Conservation (phyloP, 345 rosid species). For the Populus nigra region DNA sequence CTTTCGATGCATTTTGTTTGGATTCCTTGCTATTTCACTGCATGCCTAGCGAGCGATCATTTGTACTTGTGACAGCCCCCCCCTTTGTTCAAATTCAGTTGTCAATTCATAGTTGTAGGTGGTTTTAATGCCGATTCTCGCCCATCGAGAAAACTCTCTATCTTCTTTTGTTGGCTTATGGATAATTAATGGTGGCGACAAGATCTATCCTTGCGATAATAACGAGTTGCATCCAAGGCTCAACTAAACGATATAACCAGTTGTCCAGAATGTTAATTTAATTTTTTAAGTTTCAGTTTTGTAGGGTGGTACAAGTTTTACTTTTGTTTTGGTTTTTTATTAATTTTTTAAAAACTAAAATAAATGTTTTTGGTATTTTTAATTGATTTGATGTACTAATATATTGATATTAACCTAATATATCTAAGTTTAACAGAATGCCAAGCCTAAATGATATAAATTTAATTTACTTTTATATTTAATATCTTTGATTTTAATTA, state of each 20-base stretch:
- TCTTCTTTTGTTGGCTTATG: background rate
- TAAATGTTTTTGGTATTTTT: no score
- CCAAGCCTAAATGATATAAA: no score
- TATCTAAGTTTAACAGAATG: fast-evolving
- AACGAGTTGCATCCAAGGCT: no score
- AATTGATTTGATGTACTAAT: no score
- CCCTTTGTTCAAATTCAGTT: background rate
- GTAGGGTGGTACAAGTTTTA: no score
- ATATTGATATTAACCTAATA: no score
- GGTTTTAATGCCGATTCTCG: background rate
- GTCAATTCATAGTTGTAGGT: constrained; percentile 3
- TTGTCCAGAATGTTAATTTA: no score
- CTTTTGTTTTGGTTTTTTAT: no score
- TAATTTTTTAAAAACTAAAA: no score
- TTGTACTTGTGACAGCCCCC: background rate
- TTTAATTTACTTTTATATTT: fast-evolving
- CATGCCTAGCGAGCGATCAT: background rate
- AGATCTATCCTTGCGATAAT: background rate
- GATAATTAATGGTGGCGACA: background rate
- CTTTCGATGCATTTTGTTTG: background rate
- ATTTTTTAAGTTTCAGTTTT: no score
- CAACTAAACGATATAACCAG: no score
- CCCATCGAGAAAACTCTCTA: constrained; percentile 5
- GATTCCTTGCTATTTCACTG: background rate
- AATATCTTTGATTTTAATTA: fast-evolving